Conservation (phyloP, 2,329 filamentous ascomycete species). For the Colletotrichum tofieldiae region DNA sequence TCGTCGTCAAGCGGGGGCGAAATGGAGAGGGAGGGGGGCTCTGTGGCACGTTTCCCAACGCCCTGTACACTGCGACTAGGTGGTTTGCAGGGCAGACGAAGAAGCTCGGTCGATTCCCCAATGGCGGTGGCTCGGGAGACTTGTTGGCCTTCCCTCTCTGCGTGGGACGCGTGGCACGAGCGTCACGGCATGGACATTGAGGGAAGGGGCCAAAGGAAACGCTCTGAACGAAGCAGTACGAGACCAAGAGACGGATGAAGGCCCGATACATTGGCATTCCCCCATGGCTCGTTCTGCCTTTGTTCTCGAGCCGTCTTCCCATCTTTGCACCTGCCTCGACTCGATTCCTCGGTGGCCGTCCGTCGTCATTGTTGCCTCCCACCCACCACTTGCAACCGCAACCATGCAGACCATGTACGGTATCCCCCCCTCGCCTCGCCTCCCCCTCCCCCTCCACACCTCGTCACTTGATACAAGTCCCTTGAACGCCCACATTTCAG, state of each 20-base stretch:
- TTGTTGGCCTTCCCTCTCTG: background rate
- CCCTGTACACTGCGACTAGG: background rate
- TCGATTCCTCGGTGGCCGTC: background rate
- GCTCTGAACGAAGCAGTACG: background rate
- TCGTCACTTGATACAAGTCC: background rate
- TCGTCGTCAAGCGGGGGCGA: constrained; percentile 10
- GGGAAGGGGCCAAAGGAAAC: background rate
- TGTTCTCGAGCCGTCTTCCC: background rate
- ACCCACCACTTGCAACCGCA: background rate
- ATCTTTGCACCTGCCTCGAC: background rate
- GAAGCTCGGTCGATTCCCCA: background rate
- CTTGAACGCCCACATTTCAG: constrained; percentile 5
- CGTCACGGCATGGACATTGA: constrained; percentile 13
- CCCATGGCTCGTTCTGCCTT: background rate
- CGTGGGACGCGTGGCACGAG: constrained; percentile 31
- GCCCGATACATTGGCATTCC: background rate
- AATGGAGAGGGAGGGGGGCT: background rate
- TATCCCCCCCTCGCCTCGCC: background rate
- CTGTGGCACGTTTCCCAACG: constrained; percentile 4
- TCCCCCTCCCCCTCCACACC: constrained; percentile 11
- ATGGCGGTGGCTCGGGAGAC: background rate
- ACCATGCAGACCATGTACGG: background rate
- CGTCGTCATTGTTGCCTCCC: constrained; percentile 1
- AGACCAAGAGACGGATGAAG: background rate
- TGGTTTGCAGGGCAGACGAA: background rate